Base-by-base conservation (phyloP, 177 flowering plant genomes). In the Telopea speciosissima region DNA sequence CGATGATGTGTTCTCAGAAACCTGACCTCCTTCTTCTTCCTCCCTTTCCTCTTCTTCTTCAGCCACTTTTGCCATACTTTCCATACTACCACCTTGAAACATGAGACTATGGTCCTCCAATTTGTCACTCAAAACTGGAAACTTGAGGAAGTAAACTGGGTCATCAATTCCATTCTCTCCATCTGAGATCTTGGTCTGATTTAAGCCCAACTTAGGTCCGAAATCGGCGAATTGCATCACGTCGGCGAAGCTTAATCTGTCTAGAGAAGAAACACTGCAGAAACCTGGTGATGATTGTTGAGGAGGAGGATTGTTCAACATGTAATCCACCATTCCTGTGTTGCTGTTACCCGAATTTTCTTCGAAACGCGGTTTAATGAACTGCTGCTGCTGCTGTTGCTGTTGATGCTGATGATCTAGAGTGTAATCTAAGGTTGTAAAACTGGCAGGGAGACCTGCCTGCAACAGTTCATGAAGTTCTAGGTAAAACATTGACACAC, bases 221-320 rank as follows among this genome's bases (percentile, higher is more conserved):
- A 88, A 86, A 66, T 86, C 92, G 0, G 92, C 87, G 72, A 86
- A 86, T 70, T 88, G 89, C 92, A 88, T 86, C 76, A 88, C 90
- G 63, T 88, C 92, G 0, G 88, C 86, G 23, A 88, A 88, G 79
- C 92, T 86, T 70, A 88, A 62, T 66, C 78, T 79, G 22, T 86
- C 87, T 1, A 81, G 65, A 70, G 87, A 81, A 64, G 62, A 71
- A 1, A 83, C 70, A n/a, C 76, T 56, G 26, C 72, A 72, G 66
- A 80, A 78, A 40, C 81, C 79, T 2, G 79, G 56, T 1, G 82
- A n/a, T 14, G 42, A 25, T 49, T 60, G 75, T 23, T 73, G 79
- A 3, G 75, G 81, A 19, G 25, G 33, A 63, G 61, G 74, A 45
- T 74, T 80, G 22, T 72, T 75, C 25, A 85, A 60, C 86, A 81